Conservation (phyloP, 148 eudicot genomes). For the Chenopodium berlandieri region DNA sequence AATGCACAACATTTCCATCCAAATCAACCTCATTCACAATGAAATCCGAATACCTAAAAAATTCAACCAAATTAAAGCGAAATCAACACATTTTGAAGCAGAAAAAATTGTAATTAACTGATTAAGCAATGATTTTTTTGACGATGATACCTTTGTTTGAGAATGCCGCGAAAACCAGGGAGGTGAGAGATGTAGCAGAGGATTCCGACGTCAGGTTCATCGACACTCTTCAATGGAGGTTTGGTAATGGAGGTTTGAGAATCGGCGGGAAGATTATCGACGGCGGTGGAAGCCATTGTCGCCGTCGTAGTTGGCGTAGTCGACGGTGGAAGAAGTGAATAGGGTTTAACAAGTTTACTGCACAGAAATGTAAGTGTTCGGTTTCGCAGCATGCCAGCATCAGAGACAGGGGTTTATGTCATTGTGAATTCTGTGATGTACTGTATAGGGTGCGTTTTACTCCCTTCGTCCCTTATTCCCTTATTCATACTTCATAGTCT, state of each 20-base stretch:
- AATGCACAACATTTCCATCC: constrained; percentile 81
- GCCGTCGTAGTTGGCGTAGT: constrained; percentile 12
- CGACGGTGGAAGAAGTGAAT: constrained; percentile 10
- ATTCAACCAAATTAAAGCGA: not conserved
- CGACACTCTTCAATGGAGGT: constrained; percentile 37
- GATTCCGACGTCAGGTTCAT: constrained; percentile 84
- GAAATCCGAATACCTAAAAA: constrained; percentile 82
- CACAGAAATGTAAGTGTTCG: constrained; percentile 13
- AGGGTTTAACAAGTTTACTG: constrained; percentile 42
- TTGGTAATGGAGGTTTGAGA: constrained; percentile 18
- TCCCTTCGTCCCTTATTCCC: no score
- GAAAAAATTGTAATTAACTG: not conserved
- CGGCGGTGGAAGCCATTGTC: constrained; percentile 18
- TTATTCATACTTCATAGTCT: no score
- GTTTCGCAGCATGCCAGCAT: constrained; percentile 20
- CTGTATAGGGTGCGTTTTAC: not conserved
- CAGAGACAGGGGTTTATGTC: constrained; percentile 10
- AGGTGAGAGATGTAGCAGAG: constrained; percentile 73
- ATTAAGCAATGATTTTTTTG: not conserved
- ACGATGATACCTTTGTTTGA: constrained; percentile 66
- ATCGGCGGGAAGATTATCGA: not conserved
- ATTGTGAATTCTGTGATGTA: not conserved
- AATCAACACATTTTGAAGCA: not conserved
- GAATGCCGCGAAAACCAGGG: constrained; percentile 90
- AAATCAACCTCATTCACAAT: constrained; percentile 95